A percentile compares a stretch with the other conserved stretches of the same genome.
Evolutionary conservation across 106 monocot species (phyloP).

Genomic region (Dendrobium catenatum): DNA sequence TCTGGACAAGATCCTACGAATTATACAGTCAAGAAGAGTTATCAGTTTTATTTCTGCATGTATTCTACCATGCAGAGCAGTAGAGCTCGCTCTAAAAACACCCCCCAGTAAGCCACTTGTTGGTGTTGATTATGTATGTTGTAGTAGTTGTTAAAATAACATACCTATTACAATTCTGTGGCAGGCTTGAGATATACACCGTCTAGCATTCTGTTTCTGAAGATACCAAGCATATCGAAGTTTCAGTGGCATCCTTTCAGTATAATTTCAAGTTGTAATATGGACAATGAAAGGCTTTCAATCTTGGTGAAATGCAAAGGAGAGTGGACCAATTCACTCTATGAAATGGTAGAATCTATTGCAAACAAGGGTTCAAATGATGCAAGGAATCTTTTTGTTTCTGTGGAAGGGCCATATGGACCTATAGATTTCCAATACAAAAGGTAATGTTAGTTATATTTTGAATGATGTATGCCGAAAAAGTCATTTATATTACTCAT

Average conservation of each 20-base stretch:
- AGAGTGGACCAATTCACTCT: slow-evolving; percentile 59
- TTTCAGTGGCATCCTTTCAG: slow-evolving; percentile 92
- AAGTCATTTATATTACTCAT: not conserved
- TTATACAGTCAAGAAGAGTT: slow-evolving; percentile 42
- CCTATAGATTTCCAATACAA: slow-evolving; percentile 30
- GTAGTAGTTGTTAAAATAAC: not conserved
- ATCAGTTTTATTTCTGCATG: slow-evolving; percentile 37
- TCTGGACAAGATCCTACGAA: slow-evolving; percentile 56
- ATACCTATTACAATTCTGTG: not conserved
- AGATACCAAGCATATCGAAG: slow-evolving; percentile 64
- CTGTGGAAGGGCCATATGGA: slow-evolving; percentile 82
- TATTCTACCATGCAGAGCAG: slow-evolving; percentile 62
- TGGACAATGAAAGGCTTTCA: slow-evolving; percentile 33
- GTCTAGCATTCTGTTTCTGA: slow-evolving; percentile 63
- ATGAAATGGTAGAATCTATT: slow-evolving; percentile 26
- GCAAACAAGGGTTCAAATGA: slow-evolving; percentile 7
- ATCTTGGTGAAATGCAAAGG: slow-evolving; percentile 68
- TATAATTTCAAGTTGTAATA: slow-evolving; percentile 50
- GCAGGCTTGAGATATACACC: slow-evolving; percentile 64
- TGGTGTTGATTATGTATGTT: not conserved
- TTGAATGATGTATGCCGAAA: not conserved
- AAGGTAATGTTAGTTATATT: slow-evolving; percentile 22
- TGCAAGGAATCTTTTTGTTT: slow-evolving; percentile 22
- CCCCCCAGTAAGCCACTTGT: slow-evolving; percentile 31
- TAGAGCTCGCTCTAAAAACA: slow-evolving; percentile 67